Percentiles rank a stretch among this genome's conserved stretches.
Evolutionary conservation across 2,329 filamentous ascomycete species (phyloP).

Genomic region (Plectosphaerella plurivora): DNA sequence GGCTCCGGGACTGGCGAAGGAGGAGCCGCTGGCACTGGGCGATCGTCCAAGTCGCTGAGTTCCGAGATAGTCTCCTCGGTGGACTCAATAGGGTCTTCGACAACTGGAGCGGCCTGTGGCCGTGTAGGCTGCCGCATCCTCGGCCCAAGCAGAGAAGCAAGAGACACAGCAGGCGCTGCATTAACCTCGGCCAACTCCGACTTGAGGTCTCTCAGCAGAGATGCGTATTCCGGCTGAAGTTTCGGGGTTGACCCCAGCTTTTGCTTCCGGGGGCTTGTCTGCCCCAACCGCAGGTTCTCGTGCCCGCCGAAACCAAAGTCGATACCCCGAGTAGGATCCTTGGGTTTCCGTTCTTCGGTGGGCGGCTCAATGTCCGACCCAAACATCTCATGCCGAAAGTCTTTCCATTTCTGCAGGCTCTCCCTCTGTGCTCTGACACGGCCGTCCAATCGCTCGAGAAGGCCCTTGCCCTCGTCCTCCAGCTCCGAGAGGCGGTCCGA

Average conservation of each 20-base stretch:
- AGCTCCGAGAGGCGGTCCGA: slow-evolving; percentile 53
- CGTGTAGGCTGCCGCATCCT: slow-evolving; percentile 5
- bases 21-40: neutral
- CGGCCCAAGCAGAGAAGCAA: slow-evolving; percentile 13
- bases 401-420: slow-evolving; percentile 69
- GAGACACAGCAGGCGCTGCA: slow-evolving; percentile 13
- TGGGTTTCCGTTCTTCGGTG: slow-evolving; percentile 15
- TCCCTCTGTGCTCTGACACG: slow-evolving; percentile 63
- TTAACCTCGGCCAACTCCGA: slow-evolving; percentile 30
- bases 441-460: slow-evolving; percentile 67
- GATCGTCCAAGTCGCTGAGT: slow-evolving; percentile 48
- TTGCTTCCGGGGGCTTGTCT: slow-evolving; percentile 22
- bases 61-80: slow-evolving; percentile 38
- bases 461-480: slow-evolving; percentile 43
- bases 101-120: slow-evolving; percentile 2
- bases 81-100: slow-evolving; percentile 5
- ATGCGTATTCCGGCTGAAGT: slow-evolving; percentile 37
- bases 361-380: slow-evolving; percentile 21
- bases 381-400: slow-evolving; percentile 52
- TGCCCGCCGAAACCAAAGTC: slow-evolving; percentile 53
- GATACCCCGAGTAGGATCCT: slow-evolving; percentile 32
- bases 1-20: too few species aligned
- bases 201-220: slow-evolving; percentile 36
- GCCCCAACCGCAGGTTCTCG: slow-evolving; percentile 39
- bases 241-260: slow-evolving; percentile 10